A percentile compares a stretch with the other conserved stretches of the same genome.
phyloP scores from a whole-genome alignment of 1,284 basidiomycete genomes.

The Phylloboletellus chloephorus region DNA sequence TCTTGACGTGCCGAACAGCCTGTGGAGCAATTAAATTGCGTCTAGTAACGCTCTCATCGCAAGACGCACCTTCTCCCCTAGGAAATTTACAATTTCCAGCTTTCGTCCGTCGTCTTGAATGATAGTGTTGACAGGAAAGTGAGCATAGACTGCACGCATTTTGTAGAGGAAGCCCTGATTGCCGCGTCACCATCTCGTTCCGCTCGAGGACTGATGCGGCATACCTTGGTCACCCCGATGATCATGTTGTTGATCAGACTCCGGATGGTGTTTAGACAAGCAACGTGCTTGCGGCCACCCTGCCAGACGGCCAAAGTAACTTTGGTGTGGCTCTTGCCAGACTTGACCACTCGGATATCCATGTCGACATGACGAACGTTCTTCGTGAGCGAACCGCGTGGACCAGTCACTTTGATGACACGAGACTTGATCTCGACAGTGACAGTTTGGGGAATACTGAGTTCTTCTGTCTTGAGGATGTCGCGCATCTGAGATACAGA shows the following conservation, averaged over 20 bases:
- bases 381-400: slow-evolving; percentile 86
- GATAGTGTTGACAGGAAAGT: slow-evolving; percentile 99
- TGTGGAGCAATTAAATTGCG: slow-evolving; percentile 29
- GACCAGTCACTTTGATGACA: slow-evolving; percentile 84
- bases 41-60: neutral
- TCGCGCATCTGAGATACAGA: slow-evolving; percentile 68
- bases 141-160: slow-evolving; percentile 98
- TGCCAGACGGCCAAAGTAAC: slow-evolving; percentile 97
- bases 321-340: slow-evolving; percentile 59
- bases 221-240: slow-evolving; percentile 87
- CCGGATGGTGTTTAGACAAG: slow-evolving; percentile 94
- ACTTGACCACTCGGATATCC: slow-evolving; percentile 85
- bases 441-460: slow-evolving; percentile 84
- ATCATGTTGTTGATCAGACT: slow-evolving; percentile 97
- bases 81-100: slow-evolving; percentile 97
- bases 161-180: slow-evolving; percentile 96
- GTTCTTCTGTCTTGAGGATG: slow-evolving; percentile 91
- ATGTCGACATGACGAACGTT: slow-evolving; percentile 93
- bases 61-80: slow-evolving; percentile 80
- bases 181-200: slow-evolving; percentile 4
- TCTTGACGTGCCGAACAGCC: slow-evolving; percentile 88
- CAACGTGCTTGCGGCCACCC: slow-evolving; percentile 97
- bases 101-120: slow-evolving; percentile 77
- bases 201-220: neutral
- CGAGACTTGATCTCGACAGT: slow-evolving; percentile 84